Base-by-base conservation (phyloP, 495 filamentous ascomycete species). In the Tuber brumale region DNA sequence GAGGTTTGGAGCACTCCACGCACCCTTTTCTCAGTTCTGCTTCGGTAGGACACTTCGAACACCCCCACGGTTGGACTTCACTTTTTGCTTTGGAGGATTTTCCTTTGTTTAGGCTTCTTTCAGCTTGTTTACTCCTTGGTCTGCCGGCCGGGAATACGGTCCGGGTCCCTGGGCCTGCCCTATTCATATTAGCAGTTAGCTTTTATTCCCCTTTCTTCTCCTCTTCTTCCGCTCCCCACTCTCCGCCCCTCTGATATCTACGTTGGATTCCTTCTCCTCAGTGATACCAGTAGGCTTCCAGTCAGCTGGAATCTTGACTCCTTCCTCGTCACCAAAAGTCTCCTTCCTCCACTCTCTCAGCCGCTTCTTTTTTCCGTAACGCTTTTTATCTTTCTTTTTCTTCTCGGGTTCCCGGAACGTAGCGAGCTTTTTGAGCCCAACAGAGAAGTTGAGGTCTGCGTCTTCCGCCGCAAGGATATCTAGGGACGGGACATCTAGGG, bases 381-480 rank as follows among this genome's bases (percentile, higher is more conserved):
- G 88, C 86, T 95, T 97, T 85, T 90, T 90, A 82, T 99, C 95
- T 79, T 90, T 91, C 75, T 85, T 86, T 86, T 98, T 97, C 88
- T 94, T 94, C 81, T 93, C 93, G 1, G 86, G 84, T 82, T 97
- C 94, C 72, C 95, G 88, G 86, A 95, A 99, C 37, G 92, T 85
- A 18, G 95, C 95, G 76, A 97, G 88, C 85, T 97, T 97, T 88
- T 98, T 99, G 79, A 99, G 86, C 16, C 95, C 95, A 21, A 91
- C 95, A 79, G 91, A 97, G 79, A 92, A 86, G 85, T 99, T 98
- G 73, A 99, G 89, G 74, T 93, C 92, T 10, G 89, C 86, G 84
- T 99, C 95, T 9, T 86, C 85, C 14, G 95, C 95, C 85, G 97
- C 91, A 18, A 99, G 88, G 76, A 99, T 97, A 84, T 99, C 95